Conservation (phyloP, 2,329 filamentous ascomycete genomes). For the Colletotrichum orchidophilum region DNA sequence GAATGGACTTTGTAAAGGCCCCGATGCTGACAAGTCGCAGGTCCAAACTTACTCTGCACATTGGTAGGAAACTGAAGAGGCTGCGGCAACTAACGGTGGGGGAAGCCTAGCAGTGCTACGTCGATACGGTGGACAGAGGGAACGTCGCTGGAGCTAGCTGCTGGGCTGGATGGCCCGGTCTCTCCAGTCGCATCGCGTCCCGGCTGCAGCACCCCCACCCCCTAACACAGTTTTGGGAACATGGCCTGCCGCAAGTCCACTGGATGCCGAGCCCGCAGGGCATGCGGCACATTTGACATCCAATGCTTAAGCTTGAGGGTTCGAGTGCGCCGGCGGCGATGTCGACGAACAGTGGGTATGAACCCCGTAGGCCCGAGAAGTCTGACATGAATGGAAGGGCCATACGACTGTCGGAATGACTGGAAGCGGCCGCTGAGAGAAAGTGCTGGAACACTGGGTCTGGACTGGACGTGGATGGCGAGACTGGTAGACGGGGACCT, state of each 20-base stretch:
- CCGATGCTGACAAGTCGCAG: not conserved
- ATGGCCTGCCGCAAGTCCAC: constrained; percentile 23
- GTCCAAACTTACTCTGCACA: not conserved
- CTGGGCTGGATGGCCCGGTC: not conserved
- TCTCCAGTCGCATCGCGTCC: constrained; percentile 5
- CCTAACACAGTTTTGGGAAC: constrained; percentile 19
- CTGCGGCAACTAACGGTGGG: not conserved
- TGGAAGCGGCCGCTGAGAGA: not conserved
- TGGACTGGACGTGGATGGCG: constrained; percentile 3
- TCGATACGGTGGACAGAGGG: not conserved
- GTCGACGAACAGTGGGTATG: not conserved
- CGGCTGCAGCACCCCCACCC: constrained; percentile 23
- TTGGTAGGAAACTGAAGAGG: not conserved
- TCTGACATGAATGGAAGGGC: not conserved
- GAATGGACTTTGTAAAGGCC: not conserved
- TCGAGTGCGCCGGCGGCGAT: not conserved
- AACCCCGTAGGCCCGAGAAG: not conserved
- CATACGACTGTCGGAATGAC: not conserved
- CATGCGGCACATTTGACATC: constrained; percentile 29
- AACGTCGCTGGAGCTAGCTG: not conserved
- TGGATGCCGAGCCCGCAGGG: constrained; percentile 31
- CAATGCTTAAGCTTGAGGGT: constrained; percentile 31
- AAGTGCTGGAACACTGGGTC: constrained; percentile 15
- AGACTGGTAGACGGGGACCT: not conserved
- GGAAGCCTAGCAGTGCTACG: not conserved